Evolutionary conservation across 1,284 basidiomycete species (phyloP).

Genomic region (Megacollybia platyphylla): DNA sequence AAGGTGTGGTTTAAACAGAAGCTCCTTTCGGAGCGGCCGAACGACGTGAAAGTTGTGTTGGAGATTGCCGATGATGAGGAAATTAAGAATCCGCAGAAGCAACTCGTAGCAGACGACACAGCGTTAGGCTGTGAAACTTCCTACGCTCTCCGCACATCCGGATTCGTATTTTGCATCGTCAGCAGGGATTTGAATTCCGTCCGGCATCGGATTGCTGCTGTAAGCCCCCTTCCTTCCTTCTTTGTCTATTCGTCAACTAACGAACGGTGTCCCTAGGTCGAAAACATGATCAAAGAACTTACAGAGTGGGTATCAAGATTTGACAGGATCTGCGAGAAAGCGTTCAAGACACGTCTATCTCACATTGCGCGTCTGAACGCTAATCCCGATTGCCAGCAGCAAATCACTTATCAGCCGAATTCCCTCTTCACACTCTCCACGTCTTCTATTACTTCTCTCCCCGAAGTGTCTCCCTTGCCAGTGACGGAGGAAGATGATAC

Average conservation of each 20-base stretch:
- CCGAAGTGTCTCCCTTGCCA: conserved; percentile 21
- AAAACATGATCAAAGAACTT: not conserved
- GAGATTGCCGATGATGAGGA: not conserved
- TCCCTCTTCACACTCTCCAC: conserved; percentile 20
- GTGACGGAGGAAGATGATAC: conserved; percentile 37
- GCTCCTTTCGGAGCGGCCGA: not conserved
- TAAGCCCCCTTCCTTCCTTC: conserved; percentile 24
- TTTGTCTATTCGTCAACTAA: conserved; percentile 18
- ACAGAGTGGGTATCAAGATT: conserved; percentile 1
- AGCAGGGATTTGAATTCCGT: not conserved
- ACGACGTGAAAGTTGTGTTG: not conserved
- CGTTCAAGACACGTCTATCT: not conserved
- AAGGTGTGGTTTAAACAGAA: not conserved
- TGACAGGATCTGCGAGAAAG: conserved; percentile 2
- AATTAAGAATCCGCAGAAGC: not conserved
- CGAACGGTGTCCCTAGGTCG: not conserved
- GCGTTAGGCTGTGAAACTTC: not conserved
- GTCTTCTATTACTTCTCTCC: conserved; percentile 23
- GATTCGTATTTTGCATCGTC: conserved; percentile 1
- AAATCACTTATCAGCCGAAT: conserved; percentile 13
- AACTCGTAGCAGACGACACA: conserved; percentile 1
- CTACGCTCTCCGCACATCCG: conserved; percentile 1
- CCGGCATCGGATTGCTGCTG: not conserved
- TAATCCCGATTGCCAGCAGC: conserved; percentile 12
- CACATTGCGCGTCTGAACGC: conserved; percentile 1